These are phyloP conservation scores for Penicillium sp. DNA, from an alignment of 2,329 filamentous ascomycete species.

Conservation along the genomic window DNA sequence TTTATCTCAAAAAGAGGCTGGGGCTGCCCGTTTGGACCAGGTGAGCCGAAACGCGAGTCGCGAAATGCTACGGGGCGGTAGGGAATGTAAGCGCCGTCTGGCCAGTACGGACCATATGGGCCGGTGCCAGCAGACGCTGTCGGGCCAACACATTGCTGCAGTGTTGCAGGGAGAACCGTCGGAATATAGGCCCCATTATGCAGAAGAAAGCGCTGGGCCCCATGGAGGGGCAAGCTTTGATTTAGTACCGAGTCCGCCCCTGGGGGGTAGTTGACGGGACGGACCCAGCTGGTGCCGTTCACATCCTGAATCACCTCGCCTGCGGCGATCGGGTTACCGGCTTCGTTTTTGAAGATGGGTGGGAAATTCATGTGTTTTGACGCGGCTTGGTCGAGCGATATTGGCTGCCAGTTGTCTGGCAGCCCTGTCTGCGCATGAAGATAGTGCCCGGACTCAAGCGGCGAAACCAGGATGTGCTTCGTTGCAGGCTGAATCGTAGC, in stretches of 20 bases:
- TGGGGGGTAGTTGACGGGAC: conserved; percentile 45
- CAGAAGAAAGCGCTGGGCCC: conserved; percentile 40
- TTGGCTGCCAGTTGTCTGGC: conserved; percentile 33
- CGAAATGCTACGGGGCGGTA: conserved; percentile 59
- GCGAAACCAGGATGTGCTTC: conserved; percentile 79
- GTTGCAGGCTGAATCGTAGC: conserved; percentile 69
- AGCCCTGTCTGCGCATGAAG: conserved; percentile 33
- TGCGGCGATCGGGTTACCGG: conserved; percentile 22
- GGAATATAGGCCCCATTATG: conserved; percentile 53
- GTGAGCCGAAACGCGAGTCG: conserved; percentile 48
- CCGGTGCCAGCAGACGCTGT: conserved; percentile 58
- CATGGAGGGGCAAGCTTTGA: conserved; percentile 51
- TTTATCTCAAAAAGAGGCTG: conserved; percentile 30
- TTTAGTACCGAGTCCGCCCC: conserved; percentile 62
- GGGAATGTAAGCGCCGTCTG: conserved; percentile 60
- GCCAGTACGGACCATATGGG: conserved; percentile 62
- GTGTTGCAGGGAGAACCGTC: conserved; percentile 58
- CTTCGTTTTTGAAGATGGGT: conserved; percentile 39
- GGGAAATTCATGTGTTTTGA: conserved; percentile 39
- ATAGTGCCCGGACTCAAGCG: conserved; percentile 44
- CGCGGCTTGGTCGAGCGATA: conserved; percentile 28
- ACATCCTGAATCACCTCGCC: conserved; percentile 32
- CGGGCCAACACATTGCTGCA: conserved; percentile 57
- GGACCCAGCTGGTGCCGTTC: conserved; percentile 42
- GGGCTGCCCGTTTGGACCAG: conserved; percentile 22